phyloP scores from a whole-genome alignment of 2,329 filamentous ascomycete genomes.

The Paecilomyces dactylethromorphus region DNA sequence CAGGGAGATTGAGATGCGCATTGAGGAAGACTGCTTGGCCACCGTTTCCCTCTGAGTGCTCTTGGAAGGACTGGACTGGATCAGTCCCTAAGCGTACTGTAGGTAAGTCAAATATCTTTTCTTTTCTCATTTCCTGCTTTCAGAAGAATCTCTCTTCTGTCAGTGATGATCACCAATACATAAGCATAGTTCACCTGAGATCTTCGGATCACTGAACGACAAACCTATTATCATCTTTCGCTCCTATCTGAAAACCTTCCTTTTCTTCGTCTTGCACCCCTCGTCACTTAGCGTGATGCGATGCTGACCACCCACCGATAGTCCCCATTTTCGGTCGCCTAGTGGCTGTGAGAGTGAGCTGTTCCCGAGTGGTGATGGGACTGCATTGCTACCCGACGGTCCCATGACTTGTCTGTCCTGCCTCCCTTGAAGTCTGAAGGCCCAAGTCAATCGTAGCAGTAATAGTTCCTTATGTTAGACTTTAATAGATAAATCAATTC shows the following conservation, averaged over 20 bases:
- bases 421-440: background rate
- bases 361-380: conserved; percentile 1
- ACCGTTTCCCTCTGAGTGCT: too few relatives aligned
- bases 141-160: conserved; percentile 1
- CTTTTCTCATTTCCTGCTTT: background rate
- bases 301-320: background rate
- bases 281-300: background rate
- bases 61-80: background rate
- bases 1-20: too few relatives aligned
- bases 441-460: background rate
- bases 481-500: background rate
- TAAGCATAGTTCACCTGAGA: conserved; percentile 26
- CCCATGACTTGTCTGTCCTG: background rate
- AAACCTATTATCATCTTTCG: conserved; percentile 21
- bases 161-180: conserved; percentile 16
- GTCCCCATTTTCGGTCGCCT: background rate
- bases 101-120: background rate
- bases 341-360: background rate
- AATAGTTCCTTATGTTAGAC: background rate
- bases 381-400: conserved; percentile 11
- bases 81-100: background rate
- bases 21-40: too few relatives aligned
- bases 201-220: conserved; percentile 19
- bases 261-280: background rate
- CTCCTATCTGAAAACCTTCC: conserved; percentile 8